Evolutionary conservation across 805 yeast species (phyloP), one percentile per base, ranked within the genome.

Genomic region (Suhomyces kilbournensis): DNA sequence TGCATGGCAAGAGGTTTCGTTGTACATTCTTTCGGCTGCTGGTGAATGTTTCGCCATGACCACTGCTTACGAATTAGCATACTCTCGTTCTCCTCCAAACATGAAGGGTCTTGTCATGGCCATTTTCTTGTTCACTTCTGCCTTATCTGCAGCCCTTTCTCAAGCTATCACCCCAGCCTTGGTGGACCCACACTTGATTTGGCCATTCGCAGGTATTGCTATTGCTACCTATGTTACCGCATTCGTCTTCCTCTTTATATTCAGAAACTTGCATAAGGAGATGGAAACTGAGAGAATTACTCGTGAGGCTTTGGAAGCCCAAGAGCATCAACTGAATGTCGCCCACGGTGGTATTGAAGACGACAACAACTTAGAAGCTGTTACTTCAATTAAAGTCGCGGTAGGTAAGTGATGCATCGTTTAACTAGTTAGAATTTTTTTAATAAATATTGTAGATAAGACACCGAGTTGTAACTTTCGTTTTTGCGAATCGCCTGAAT

Each of bases 11-110:
- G 66, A 62, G 25, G 60, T 60, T 8, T 50, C 55, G n/a, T 51
- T 60, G 44, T 78, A 71, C 56, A 62, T 72, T n/a, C 62, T 79
- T 47, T 74, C 74, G 35, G 84, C 84, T 17, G 69, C 73, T 8
- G 79, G 82, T 47, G 84, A 81, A 61, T 79, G 83, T 63, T 80
- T 79, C 58, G 77, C 82, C 10, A 73, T 65, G 50, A 74, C 75
- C 26, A 79, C 83, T 12, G 81, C 77, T 32, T 80, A 79, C 58
- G 83, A 80, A 62, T 66, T 80, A 52, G 84, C 85, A 0, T 81
- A 80, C 63, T 73, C 82, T 2, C 68, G 79, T 60, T 69, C 83
- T 5, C 82, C 84, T 30, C 75, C 70, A 7, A 67, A 72, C 40
- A 74, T 80, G 79, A 76, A 76, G 60, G 78, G 82, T 40, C 68